phyloP scores from a whole-genome alignment of 1,284 basidiomycete species.

The Tilletia indica region DNA sequence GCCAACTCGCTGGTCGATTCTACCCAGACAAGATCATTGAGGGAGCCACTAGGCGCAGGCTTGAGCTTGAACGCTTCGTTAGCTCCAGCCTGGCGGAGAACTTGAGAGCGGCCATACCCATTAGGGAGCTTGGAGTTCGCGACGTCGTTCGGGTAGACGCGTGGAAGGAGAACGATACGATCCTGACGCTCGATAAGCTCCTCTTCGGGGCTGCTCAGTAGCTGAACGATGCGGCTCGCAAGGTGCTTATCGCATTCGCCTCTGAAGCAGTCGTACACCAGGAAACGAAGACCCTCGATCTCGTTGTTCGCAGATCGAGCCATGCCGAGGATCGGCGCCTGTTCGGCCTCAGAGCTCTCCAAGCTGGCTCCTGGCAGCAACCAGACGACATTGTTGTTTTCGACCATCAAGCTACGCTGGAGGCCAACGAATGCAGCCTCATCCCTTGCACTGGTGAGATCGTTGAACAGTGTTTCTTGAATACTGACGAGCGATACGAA shows the following conservation, averaged over 20 bases:
- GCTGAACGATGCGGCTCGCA: background rate
- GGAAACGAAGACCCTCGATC: constrained; percentile 4
- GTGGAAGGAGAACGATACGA: background rate
- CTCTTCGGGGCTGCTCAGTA: background rate
- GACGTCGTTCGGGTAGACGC: background rate
- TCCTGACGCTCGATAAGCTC: background rate
- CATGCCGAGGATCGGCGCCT: background rate
- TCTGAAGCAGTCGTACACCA: background rate
- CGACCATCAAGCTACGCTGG: background rate
- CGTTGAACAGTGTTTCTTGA: background rate
- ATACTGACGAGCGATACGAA: background rate
- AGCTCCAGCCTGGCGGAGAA: background rate
- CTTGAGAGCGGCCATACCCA: background rate
- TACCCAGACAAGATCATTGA: constrained; percentile 1
- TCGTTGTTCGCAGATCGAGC: background rate
- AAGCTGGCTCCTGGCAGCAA: background rate
- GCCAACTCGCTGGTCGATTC: background rate
- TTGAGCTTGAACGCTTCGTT: background rate
- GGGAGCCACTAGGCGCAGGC: background rate
- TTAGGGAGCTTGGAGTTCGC: background rate
- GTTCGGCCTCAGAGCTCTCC: background rate
- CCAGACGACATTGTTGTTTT: constrained; percentile 6
- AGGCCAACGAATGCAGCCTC: background rate
- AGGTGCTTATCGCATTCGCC: background rate
- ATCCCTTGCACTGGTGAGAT: background rate